A percentile compares a stretch with the other conserved stretches of the same genome.
phyloP scores from a whole-genome alignment of 148 eudicot genomes.

The Mesembryanthemum crystallinum region DNA sequence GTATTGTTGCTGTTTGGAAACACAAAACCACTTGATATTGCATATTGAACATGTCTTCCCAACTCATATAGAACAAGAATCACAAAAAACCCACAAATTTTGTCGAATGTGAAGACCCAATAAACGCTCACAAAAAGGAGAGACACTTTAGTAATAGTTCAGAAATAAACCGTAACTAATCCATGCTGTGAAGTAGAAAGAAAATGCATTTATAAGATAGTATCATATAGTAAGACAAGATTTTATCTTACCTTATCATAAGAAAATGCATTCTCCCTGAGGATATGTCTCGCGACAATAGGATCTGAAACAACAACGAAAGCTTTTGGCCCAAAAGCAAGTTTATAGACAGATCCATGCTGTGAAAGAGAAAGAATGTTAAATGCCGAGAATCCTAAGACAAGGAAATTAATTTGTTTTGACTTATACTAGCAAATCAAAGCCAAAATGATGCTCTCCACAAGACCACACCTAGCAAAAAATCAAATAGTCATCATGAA shows the following conservation, averaged over 20 bases:
- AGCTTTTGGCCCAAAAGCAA: slow-evolving; percentile 99
- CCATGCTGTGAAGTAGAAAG: no score
- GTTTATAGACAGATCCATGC: slow-evolving; percentile 98
- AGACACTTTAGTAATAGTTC: no score
- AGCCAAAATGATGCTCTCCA: background rate
- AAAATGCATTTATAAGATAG: no score
- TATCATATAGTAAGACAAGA: background rate
- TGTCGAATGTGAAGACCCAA: no score
- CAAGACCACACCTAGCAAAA: background rate
- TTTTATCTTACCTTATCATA: slow-evolving; percentile 83
- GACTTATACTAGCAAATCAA: background rate
- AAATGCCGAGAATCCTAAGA: background rate
- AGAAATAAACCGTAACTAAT: no score
- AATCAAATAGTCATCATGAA: background rate
- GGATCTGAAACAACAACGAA: slow-evolving; percentile 98
- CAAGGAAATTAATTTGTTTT: background rate
- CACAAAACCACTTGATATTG: no score
- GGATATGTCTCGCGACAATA: slow-evolving; percentile 79
- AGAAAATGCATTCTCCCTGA: slow-evolving; percentile 93
- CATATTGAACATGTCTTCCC: no score
- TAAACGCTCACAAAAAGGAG: no score
- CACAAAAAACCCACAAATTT: no score
- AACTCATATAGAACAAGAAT: no score
- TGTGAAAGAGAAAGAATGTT: slow-evolving; percentile 32
- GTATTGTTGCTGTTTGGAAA: no score